Evolutionary conservation across 2,329 filamentous ascomycete species (phyloP).

Genomic region (Fusarium incarnatum): DNA sequence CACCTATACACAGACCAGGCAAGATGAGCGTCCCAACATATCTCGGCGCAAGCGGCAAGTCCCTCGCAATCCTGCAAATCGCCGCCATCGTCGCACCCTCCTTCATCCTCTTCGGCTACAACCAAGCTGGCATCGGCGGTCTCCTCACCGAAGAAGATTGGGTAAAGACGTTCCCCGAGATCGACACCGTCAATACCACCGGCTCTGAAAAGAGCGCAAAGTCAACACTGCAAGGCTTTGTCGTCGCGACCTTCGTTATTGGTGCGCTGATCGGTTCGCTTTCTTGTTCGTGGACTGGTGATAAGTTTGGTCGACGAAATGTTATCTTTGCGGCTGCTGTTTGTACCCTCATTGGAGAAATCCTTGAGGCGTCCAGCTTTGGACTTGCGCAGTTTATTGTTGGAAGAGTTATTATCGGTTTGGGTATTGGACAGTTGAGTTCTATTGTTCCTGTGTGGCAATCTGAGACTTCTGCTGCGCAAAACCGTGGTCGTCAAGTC

Average conservation of each 20-base stretch:
- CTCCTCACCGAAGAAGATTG: conserved; percentile 73
- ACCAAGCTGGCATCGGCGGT: conserved; percentile 77
- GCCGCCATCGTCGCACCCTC: conserved; percentile 57
- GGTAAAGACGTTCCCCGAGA: conserved; percentile 62
- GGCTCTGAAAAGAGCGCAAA: conserved; percentile 52
- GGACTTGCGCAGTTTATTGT: conserved; percentile 50
- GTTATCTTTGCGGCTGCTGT: conserved; percentile 66
- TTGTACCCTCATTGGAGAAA: conserved; percentile 64
- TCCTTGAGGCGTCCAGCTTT: conserved; percentile 66
- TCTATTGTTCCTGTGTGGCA: conserved; percentile 68
- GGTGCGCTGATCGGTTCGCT: conserved; percentile 67
- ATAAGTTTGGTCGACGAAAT: conserved; percentile 67
- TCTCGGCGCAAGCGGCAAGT: conserved; percentile 53
- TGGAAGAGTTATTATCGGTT: conserved; percentile 63
- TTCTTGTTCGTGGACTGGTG: conserved; percentile 60
- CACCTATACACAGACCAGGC: neutral
- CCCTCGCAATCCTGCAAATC: conserved; percentile 53
- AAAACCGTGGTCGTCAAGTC: conserved; percentile 59
- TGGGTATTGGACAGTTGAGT: conserved; percentile 64
- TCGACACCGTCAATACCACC: conserved; percentile 64
- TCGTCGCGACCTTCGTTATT: conserved; percentile 65
- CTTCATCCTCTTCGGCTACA: conserved; percentile 64
- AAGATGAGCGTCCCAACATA: conserved; percentile 39
- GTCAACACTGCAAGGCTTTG: conserved; percentile 58
- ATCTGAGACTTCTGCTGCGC: conserved; percentile 62